Percentiles rank a stretch among this genome's conserved stretches.
Evolutionary conservation across 2,329 filamentous ascomycete genomes (phyloP).

Genomic region (Beauveria rudraprayagi): DNA sequence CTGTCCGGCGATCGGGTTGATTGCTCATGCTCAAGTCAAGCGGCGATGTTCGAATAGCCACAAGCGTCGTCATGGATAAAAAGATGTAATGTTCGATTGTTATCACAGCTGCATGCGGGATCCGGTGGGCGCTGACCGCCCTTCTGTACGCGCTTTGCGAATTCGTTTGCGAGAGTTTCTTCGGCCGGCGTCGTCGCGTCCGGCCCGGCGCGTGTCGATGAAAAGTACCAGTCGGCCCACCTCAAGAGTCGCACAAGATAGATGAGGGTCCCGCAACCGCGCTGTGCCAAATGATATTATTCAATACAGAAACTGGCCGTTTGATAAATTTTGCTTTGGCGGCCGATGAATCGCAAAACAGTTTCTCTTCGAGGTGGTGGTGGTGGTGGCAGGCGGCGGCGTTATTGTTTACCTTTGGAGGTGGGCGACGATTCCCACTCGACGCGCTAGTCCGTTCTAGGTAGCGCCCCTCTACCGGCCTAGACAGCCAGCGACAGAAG

Average conservation of each 20-base stretch:
- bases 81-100: not conserved
- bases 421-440: slow-evolving; percentile 2
- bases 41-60: slow-evolving; percentile 55
- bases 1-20: slow-evolving; percentile 52
- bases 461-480: not conserved
- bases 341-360: slow-evolving; percentile 5
- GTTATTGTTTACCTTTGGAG: slow-evolving; percentile 11
- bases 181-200: not conserved
- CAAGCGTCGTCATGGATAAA: slow-evolving; percentile 62
- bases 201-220: slow-evolving; percentile 7
- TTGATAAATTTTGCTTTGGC: not conserved
- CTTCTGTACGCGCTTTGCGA: not conserved
- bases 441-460: slow-evolving; percentile 5
- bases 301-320: not conserved
- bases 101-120: not conserved
- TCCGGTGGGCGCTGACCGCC: not conserved
- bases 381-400: slow-evolving; percentile 6
- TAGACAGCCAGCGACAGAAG: not conserved
- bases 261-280: too few species aligned
- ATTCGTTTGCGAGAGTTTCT: not conserved
- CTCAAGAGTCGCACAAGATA: not conserved
- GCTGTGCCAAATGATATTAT: not conserved
- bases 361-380: not conserved
- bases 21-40: slow-evolving; percentile 62
- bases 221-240: not conserved